Percentiles rank a stretch among this genome's conserved stretches.
Conservation (phyloP, 2,329 filamentous ascomycete genomes). For the Madurella fahalii region DNA sequence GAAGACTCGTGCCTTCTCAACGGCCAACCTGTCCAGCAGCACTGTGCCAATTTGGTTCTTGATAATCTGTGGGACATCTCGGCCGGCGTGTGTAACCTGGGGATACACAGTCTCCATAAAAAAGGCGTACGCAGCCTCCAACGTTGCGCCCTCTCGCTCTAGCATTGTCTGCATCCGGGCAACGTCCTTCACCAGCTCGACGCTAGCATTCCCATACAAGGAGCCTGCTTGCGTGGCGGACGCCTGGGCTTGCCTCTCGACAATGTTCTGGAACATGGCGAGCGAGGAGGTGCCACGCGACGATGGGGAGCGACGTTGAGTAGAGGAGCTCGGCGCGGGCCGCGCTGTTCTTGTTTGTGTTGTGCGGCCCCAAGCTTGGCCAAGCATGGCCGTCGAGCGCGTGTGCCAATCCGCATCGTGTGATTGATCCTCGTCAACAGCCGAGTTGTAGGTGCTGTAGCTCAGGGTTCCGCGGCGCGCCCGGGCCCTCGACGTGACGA, state of each 20-base stretch:
- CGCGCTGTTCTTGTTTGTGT: not conserved
- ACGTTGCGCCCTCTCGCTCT: slow-evolving; percentile 16
- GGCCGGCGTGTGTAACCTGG: slow-evolving; percentile 23
- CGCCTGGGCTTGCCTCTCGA: slow-evolving; percentile 5
- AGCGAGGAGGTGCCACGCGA: slow-evolving; percentile 10
- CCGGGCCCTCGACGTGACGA: slow-evolving; percentile 13
- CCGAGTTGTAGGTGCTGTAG: slow-evolving; percentile 11
- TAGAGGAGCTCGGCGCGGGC: not conserved
- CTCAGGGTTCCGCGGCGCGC: slow-evolving; percentile 9
- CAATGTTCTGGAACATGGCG: slow-evolving; percentile 24
- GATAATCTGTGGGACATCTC: slow-evolving; percentile 32
- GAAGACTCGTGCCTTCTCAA: slow-evolving; percentile 33
- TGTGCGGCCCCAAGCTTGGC: not conserved
- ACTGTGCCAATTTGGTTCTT: slow-evolving; percentile 24
- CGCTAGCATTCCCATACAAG: slow-evolving; percentile 1
- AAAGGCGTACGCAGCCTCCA: slow-evolving; percentile 30
- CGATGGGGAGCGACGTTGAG: not conserved
- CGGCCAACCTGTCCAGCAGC: slow-evolving; percentile 32
- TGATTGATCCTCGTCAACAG: not conserved
- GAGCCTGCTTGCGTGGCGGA: not conserved
- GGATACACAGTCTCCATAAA: slow-evolving; percentile 33
- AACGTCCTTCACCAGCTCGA: slow-evolving; percentile 29
- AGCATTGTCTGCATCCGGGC: slow-evolving; percentile 30
- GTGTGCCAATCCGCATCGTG: not conserved
- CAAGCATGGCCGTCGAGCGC: not conserved